Base-by-base conservation (phyloP, 371 early-diverging fungal species). In the Synchytrium microbalum region DNA sequence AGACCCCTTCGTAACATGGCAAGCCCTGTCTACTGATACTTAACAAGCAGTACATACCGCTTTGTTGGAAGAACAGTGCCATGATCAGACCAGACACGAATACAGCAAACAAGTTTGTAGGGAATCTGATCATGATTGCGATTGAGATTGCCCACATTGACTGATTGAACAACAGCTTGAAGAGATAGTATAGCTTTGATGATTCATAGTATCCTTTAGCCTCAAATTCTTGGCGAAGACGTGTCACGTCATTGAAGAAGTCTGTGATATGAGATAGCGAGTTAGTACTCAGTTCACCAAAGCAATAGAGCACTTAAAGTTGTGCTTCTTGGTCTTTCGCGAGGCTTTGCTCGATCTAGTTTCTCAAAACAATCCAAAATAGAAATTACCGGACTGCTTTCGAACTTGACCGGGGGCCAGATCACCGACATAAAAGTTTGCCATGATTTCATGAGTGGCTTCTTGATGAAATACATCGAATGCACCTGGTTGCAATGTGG, bases 31-130 rank as follows among this genome's bases (percentile, higher is more conserved):
- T 16, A 29, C 58, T 14, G 2, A 59, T n/a, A 27, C 23, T 52
- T 24, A 32, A 62, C 53, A 0, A 32, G 29, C 13, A 13, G 54
- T 51, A 14, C 58, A 16, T 59, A 62, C 73, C 92, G 67, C 84
- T 86, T 69, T 92, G 92, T 67, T 92, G 91, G 87, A 87, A 92
- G 63, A 89, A 89, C 38, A 91, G 62, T 57, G 88, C 93, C 65
- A 90, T 60, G 8, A 88, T 59, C 25, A 78, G 27, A 19, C 84
- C 89, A 1, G 89, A 81, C 8, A 70, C 56, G 1, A 89, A 31
- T 1, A 88, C 80, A 38, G 78, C 84, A 1, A 68, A 14, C 16
- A 72, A 25, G 64, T 57, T 66, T 64, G 61, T 27, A 52, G 84
- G 84, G 71, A 74, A 86, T 2, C 64, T 53, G 54, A 78, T 77